Base-by-base conservation (phyloP, 352 stramenopile species). In the Hyaloperonospora brassicae region DNA sequence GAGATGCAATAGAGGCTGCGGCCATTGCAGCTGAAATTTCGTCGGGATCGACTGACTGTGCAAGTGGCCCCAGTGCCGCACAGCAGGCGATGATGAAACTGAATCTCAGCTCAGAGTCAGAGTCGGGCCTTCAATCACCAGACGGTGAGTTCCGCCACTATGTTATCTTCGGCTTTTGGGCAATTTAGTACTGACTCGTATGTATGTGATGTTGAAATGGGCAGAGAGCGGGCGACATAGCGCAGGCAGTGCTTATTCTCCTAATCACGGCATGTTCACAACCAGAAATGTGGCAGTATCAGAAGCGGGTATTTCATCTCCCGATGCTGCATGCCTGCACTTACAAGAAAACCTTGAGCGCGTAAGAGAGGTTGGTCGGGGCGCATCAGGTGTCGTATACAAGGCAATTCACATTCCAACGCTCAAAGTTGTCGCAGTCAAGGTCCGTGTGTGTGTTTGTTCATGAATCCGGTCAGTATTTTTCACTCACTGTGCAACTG, bases 331-430 rank as follows among this genome's bases (percentile, higher is more conserved):
- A 11, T 86, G 73, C 39, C 55, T 93, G 23, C 84, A 93, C 53
- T 53, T 93, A 22, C 84, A 93, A 69, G 81, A 93, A 60, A 87
- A 93, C 34, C 63, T 93, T 30, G 79, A 88, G 30, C 78, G 79
- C 11, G 81, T 93, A 24, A 73, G 72, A 47, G 84, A 93, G 52
- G 66, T 93, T 21, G 84, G 84, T 6, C 68, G 84, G 3, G 84
- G 84, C 13, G 87, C 89, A 27, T 91, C 78, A 30, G 89, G 87
- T 12, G 72, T 91, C 4, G 89, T 97, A 7, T 89, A 92, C 55
- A 91, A 95, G 49, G 84, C 84, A 5, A 85, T 97, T n/a, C 86
- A 97, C 56, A 85, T 96, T 14, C 87, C 88, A 9, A 92, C 80
- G 3, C 57, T 96, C 12, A 95, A 93, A 72, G 74, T 96, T 1